Evolutionary conservation across 805 yeast species (phyloP), one percentile per base, ranked within the genome.

Genomic region (Ogataea kodamae): DNA sequence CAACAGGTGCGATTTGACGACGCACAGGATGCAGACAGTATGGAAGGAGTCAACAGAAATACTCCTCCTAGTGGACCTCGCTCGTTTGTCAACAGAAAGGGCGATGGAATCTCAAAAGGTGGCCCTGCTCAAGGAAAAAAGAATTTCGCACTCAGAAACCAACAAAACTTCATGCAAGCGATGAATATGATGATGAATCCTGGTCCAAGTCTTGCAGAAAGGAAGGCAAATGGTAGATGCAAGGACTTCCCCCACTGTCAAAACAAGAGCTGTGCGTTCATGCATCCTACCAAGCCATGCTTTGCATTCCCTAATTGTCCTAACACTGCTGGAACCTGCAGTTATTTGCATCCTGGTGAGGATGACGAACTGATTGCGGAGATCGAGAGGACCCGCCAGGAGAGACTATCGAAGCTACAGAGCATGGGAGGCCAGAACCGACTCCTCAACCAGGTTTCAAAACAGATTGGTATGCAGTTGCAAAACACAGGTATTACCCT

Each of bases 231-330:
- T 11, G 81, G 80, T 16, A 75, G 92, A 53, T 83, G 94, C 55
- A 67, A 64, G 22, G 68, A 76, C 27, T 81, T 79, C 54, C 94
- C 94, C 27, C 74, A 78, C 54, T 83, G 92, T 61, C 68, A 72
- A 9, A 51, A 64, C 35, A 76, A 68, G 54, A 76, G 75, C 33
- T 88, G 96, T 59, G 71, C 69, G 25, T 78, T 73, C 53, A 76
- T 87, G 3, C 96, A 88, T 61, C 96, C 96, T 14, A 76, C 86
- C 1, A 82, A 74, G 49, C 67, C 67, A 5, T 87, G 96, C 58
- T 74, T 71, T 59, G 75, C 76, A 5, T 85, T 69, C 55, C 92
- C 92, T 37, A 73, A 79, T 48, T 87, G 96, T 62, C 71, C 85
- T 16, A 80, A 81, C 48, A 72, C 80, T 3, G 79, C 82, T 21